Evolutionary conservation across 169 alveolate species (phyloP), one percentile per base, ranked within the genome.

Genomic region (Cyclospora cayetanensis): DNA sequence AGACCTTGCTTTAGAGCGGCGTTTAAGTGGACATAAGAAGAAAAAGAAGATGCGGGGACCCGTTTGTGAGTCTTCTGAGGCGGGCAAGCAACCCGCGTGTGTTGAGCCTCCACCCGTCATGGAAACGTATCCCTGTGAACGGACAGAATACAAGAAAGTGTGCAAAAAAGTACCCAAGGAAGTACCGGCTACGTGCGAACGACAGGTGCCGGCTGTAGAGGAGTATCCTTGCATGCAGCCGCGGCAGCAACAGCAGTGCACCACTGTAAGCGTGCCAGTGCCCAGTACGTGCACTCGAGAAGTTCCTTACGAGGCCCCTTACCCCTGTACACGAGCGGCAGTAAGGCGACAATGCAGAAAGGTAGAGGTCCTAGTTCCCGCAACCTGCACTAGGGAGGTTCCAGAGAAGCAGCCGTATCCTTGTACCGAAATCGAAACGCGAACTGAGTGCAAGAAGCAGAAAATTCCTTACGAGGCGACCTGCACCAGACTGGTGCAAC

Each of bases 221-320:
- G 90, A 65, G 80, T 83, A 83, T 39, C 80, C 76, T 20, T 83
- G 90, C 63, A 42, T 66, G 35, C 80, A 60, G 74, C 74, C 9
- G 74, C 74, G n/a, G 74, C 74, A 60, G 74, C 74, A 60, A 27
- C 35, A 20, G 31, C 35, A 60, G 74, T 60, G 74, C n/a, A 27
- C 11, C 35, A 27, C 31, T 5, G 74, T 20, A 27, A 9, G 34
- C n/a, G 31, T 60, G 11, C 34, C 9, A 22, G 74, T 60, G 12
- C 74, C 74, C 11, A 25, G 74, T 60, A 27, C n/a, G 11, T 60
- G 74, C 27, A 12, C 74, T 12, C 31, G 35, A 5, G 74, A 60
- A 27, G 74, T 60, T 12, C 4, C 5, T 9, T 5, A 5, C 34
- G 35, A 60, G 34, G 27, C 31, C 34, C 35, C 74, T 9, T 12